phyloP scores from a whole-genome alignment of 768 basidiomycete species.

The Kwoniella pini region DNA sequence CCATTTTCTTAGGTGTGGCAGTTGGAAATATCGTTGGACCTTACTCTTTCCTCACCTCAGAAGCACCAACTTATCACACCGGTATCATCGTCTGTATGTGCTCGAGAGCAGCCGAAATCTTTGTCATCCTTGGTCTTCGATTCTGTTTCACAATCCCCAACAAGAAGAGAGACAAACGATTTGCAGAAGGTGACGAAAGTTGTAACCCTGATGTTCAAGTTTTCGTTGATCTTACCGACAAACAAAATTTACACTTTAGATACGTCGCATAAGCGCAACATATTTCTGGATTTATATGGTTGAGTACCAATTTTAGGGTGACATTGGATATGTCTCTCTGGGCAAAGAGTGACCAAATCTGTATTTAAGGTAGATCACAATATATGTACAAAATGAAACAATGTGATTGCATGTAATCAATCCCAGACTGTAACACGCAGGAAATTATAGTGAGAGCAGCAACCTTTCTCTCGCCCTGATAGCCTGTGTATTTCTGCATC shows the following conservation, averaged over 20 bases:
- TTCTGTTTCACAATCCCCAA: conserved; percentile 40
- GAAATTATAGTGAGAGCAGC: no score
- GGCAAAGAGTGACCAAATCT: no score
- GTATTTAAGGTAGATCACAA: no score
- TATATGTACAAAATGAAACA: no score
- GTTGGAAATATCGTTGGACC: conserved; percentile 46
- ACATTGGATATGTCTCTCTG: no score
- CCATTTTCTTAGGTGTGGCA: conserved; percentile 47
- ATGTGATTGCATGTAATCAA: no score
- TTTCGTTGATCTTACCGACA: conserved; percentile 43
- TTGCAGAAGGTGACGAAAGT: conserved; percentile 32
- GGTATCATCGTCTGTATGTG: conserved; percentile 45
- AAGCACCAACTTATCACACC: conserved; percentile 42
- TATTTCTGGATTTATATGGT: no score
- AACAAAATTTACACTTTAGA: conserved; percentile 42
- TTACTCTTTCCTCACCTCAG: conserved; percentile 18
- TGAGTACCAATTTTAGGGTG: no score
- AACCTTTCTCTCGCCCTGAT: no score
- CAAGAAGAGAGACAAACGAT: conserved; percentile 34
- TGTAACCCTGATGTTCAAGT: conserved; percentile 32
- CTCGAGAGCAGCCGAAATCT: conserved; percentile 35
- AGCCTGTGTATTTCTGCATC: no score
- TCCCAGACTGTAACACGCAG: no score
- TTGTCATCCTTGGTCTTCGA: conserved; percentile 41
- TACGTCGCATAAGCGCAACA: conserved; percentile 33